phyloP scores from a whole-genome alignment of 179 eudicot species.

The Silene vulgaris region DNA sequence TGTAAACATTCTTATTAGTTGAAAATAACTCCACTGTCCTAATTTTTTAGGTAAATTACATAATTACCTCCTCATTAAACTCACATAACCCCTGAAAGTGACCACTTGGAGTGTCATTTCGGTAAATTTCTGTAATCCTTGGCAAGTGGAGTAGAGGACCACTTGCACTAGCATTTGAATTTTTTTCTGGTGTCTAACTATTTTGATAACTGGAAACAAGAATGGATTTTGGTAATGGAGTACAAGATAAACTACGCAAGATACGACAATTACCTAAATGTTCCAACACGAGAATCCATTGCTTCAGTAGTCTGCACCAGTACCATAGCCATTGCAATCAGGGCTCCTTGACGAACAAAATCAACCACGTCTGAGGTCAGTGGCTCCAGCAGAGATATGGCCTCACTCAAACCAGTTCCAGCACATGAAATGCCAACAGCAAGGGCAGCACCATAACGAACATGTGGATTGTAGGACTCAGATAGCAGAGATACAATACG shows the following conservation, averaged over 20 bases:
- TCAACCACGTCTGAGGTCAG: constrained; percentile 93
- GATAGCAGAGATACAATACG: constrained; percentile 85
- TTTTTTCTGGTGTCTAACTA: background rate
- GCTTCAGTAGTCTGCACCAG: constrained; percentile 94
- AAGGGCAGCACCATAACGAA: constrained; percentile 95
- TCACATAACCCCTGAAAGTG: background rate
- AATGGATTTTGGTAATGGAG: background rate
- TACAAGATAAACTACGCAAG: background rate
- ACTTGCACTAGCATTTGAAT: background rate
- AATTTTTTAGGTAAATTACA: background rate
- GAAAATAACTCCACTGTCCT: background rate
- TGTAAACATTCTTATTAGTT: background rate
- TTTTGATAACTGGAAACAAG: background rate
- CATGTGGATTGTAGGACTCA: constrained; percentile 97
- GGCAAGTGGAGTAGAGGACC: background rate
- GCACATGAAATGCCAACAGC: constrained; percentile 99
- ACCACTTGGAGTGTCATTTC: background rate
- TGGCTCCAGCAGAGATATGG: constrained; percentile 90
- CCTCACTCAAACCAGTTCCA: constrained; percentile 90
- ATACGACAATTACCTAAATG: constrained; percentile 59
- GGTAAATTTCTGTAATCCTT: background rate
- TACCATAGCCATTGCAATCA: constrained; percentile 99
- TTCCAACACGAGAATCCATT: constrained; percentile 90
- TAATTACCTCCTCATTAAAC: background rate
- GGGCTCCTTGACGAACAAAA: constrained; percentile 98